Percentiles rank a stretch among this genome's conserved stretches.
These are phyloP conservation scores for Colletotrichum sp. DNA, from an alignment of 2,329 filamentous ascomycete species.

Conservation along the genomic window DNA sequence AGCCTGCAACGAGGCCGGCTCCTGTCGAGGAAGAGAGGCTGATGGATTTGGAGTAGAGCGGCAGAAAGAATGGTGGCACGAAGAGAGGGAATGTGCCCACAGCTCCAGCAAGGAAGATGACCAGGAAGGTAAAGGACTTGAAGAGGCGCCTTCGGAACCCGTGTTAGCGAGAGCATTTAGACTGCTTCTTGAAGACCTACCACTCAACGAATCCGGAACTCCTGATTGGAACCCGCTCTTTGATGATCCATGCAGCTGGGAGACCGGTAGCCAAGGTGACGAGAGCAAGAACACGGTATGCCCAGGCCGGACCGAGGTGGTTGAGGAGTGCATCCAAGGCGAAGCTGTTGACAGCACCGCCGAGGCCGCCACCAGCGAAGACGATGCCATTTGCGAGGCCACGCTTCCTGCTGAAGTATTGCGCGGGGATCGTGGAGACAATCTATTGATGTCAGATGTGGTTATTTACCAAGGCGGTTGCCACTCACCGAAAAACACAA, in stretches of 20 bases:
- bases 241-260: constrained; percentile 59
- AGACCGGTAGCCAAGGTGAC: constrained; percentile 57
- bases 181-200: constrained; percentile 31
- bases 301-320: constrained; percentile 52
- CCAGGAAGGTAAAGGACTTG: constrained; percentile 52
- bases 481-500: constrained; percentile 11
- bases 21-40: constrained; percentile 57
- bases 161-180: background rate
- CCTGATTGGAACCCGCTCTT: constrained; percentile 47
- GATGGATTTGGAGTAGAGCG: constrained; percentile 60
- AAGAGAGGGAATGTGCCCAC: constrained; percentile 66
- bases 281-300: constrained; percentile 59
- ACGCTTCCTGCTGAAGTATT: constrained; percentile 59
- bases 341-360: constrained; percentile 58
- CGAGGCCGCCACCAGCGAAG: constrained; percentile 59
- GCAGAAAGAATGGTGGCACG: constrained; percentile 67
- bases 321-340: constrained; percentile 53
- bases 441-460: constrained; percentile 31
- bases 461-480: too few relatives aligned
- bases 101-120: constrained; percentile 58
- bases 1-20: constrained; percentile 64
- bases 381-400: constrained; percentile 62
- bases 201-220: constrained; percentile 53
- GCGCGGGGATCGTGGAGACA: constrained; percentile 52
- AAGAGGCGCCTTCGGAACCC: constrained; percentile 50